Percentiles rank a stretch among this genome's conserved stretches.
These are phyloP conservation scores for Fomitopsis palustris DNA, from an alignment of 1,284 basidiomycete species.

Conservation along the genomic window DNA sequence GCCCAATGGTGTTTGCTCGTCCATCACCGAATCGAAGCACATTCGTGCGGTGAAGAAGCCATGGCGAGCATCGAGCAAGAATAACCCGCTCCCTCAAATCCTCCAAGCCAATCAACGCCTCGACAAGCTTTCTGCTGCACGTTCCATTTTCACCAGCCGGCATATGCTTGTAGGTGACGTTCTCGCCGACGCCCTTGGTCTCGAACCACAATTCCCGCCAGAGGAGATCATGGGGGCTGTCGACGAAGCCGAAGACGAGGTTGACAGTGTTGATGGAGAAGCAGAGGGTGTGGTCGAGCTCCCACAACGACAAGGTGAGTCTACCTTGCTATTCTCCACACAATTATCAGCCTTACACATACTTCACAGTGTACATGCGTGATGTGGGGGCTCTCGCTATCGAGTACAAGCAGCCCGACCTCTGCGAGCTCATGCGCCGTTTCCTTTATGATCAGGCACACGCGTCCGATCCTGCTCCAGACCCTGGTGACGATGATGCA, in stretches of 20 bases:
- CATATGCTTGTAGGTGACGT: neutral
- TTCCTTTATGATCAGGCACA: neutral
- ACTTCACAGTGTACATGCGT: neutral
- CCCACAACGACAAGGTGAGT: too few relatives aligned
- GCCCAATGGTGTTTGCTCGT: constrained; percentile 3
- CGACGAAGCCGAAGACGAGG: too few relatives aligned
- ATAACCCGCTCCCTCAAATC: too few relatives aligned
- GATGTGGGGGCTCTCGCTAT: neutral
- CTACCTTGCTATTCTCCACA: too few relatives aligned
- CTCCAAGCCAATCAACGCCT: too few relatives aligned
- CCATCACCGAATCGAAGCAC: constrained; percentile 5
- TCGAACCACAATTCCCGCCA: neutral
- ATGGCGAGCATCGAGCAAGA: neutral
- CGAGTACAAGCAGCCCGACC: neutral
- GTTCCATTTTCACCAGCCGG: neutral
- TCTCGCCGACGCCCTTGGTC: neutral
- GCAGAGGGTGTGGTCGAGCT: too few relatives aligned
- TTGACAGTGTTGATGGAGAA: too few relatives aligned
- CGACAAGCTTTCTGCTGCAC: neutral
- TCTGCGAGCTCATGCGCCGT: neutral
- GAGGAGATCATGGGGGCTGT: too few relatives aligned
- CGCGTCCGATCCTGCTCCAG: neutral
- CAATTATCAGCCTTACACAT: too few relatives aligned
- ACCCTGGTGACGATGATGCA: too few relatives aligned
- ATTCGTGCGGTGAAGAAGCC: constrained; percentile 1